Percentiles rank a stretch among this genome's conserved stretches.
phyloP scores from a whole-genome alignment of 257 asterid genomes.

The Solanum pennellii region DNA sequence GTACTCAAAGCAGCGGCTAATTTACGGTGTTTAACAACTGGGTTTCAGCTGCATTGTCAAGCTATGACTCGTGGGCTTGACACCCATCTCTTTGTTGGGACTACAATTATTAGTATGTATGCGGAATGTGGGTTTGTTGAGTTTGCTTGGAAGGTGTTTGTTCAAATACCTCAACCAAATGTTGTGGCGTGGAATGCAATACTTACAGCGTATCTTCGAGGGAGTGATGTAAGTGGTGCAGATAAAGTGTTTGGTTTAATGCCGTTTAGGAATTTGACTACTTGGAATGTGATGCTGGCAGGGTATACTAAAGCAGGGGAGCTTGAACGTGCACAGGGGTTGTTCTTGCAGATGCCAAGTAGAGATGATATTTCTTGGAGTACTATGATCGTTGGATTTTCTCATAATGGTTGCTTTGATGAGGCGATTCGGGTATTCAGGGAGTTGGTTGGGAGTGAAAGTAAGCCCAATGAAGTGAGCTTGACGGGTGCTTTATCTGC shows the following conservation, averaged over 20 bases:
- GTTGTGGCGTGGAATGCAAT: slow-evolving; percentile 85
- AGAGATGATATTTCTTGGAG: slow-evolving; percentile 83
- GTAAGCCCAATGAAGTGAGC: slow-evolving; percentile 65
- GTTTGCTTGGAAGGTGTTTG: slow-evolving; percentile 42
- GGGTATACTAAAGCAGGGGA: slow-evolving; percentile 59
- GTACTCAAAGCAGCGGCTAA: slow-evolving; percentile 66
- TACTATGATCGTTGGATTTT: slow-evolving; percentile 25
- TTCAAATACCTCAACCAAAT: slow-evolving; percentile 63
- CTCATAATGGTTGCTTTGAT: slow-evolving; percentile 37
- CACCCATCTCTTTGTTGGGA: slow-evolving; percentile 59
- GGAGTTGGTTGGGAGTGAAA: slow-evolving; percentile 37
- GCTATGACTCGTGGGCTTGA: slow-evolving; percentile 47
- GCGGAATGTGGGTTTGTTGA: slow-evolving; percentile 53
- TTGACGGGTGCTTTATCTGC: slow-evolving; percentile 70
- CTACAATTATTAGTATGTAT: slow-evolving; percentile 78
- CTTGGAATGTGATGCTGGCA: slow-evolving; percentile 75
- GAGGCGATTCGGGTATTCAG: slow-evolving; percentile 43
- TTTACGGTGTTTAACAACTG: slow-evolving; percentile 31
- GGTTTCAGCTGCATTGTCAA: slow-evolving; percentile 74
- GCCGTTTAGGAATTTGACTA: slow-evolving; percentile 47
- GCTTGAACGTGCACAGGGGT: slow-evolving; percentile 34
- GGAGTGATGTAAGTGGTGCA: slow-evolving; percentile 38
- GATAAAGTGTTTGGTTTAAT: slow-evolving; percentile 38
- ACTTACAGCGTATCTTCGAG: slow-evolving; percentile 59
- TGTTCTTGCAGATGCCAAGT: slow-evolving; percentile 41